These are phyloP conservation scores for Alternaria angustiovoidea DNA, from an alignment of 2,329 filamentous ascomycete species.

Conservation along the genomic window DNA sequence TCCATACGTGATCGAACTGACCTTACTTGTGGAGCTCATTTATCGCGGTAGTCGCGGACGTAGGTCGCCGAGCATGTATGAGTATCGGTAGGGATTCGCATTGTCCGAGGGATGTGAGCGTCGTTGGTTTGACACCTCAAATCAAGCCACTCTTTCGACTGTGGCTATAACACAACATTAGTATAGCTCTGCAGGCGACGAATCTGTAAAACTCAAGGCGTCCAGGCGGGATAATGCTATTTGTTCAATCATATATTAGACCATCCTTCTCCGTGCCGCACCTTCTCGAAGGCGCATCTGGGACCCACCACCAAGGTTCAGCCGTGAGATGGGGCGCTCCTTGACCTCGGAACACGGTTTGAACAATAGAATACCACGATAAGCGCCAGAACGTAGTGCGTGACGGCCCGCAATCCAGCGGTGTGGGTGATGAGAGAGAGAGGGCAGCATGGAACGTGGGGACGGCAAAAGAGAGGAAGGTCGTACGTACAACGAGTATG, in stretches of 20 bases:
- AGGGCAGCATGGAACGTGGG: background rate
- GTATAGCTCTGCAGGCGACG: background rate
- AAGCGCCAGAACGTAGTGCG: constrained; percentile 1
- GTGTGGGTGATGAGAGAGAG: background rate
- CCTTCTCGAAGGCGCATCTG: constrained; percentile 10
- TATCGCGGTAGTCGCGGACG: constrained; percentile 6
- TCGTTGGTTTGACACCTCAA: background rate
- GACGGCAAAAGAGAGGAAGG: constrained; percentile 1
- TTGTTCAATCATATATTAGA: background rate
- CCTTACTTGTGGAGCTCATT: background rate
- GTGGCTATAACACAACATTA: constrained; percentile 1
- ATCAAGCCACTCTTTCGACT: background rate
- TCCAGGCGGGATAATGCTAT: constrained; percentile 1
- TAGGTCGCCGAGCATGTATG: background rate
- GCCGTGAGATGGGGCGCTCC: constrained; percentile 13
- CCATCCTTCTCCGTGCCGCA: constrained; percentile 7
- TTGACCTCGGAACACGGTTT: constrained; percentile 5
- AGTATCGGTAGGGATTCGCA: background rate
- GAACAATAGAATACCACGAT: constrained; percentile 1
- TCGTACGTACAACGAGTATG: constrained; percentile 5
- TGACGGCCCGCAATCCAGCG: constrained; percentile 7
- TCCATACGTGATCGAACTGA: background rate
- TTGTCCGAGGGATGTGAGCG: background rate
- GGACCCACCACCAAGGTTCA: constrained; percentile 11
- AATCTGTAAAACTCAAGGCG: background rate